Evolutionary conservation across 768 basidiomycete species (phyloP).

Genomic region (Naganishia randhawae): DNA sequence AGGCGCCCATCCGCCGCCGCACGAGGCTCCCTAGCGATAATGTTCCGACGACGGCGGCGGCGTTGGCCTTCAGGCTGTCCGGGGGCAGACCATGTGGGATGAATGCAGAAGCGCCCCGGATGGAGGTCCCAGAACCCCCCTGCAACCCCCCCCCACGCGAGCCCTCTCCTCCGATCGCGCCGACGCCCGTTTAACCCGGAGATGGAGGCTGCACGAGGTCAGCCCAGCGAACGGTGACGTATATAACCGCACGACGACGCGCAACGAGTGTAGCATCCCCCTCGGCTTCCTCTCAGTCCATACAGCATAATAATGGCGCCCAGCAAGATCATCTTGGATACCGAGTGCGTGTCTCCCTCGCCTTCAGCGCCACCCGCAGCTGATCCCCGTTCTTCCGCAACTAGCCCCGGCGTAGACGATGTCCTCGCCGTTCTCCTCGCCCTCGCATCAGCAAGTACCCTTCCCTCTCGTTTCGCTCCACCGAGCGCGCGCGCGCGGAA

Average conservation of each 20-base stretch:
- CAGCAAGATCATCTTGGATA: slow-evolving; percentile 46
- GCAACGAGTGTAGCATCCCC: background rate
- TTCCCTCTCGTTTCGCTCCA: background rate
- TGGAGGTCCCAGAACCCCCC: too few relatives aligned
- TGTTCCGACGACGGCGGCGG: too few relatives aligned
- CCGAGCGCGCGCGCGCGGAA: background rate
- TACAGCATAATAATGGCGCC: slow-evolving; percentile 7
- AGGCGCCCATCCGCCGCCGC: too few relatives aligned
- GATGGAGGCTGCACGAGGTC: too few relatives aligned
- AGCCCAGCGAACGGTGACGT: too few relatives aligned
- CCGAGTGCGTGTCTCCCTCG: slow-evolving; percentile 34
- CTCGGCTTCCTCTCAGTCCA: background rate
- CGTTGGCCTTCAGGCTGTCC: too few relatives aligned
- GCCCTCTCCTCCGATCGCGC: too few relatives aligned
- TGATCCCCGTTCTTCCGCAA: background rate
- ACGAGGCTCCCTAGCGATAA: too few relatives aligned
- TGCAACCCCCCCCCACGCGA: too few relatives aligned
- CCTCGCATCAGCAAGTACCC: slow-evolving; percentile 38
- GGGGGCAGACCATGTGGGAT: too few relatives aligned
- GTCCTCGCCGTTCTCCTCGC: slow-evolving; percentile 49
- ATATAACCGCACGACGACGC: background rate
- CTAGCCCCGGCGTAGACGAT: slow-evolving; percentile 49
- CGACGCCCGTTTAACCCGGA: slow-evolving; percentile 3
- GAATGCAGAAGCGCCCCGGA: too few relatives aligned
- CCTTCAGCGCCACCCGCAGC: background rate